Base-by-base conservation (phyloP, 1,284 basidiomycete genomes). In the Xerocomus tenax region DNA sequence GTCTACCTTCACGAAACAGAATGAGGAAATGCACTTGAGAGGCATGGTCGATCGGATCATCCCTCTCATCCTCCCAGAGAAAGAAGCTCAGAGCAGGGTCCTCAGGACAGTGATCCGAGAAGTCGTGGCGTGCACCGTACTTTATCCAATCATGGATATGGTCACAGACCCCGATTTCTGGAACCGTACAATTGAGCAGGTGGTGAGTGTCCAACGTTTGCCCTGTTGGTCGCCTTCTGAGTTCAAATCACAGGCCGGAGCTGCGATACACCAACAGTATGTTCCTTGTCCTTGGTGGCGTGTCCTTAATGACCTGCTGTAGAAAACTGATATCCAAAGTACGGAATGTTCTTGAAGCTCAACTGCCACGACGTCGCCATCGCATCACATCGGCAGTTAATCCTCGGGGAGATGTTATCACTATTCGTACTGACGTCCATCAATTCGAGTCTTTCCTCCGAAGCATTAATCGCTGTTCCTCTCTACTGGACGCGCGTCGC, bases 141-240 rank as follows among this genome's bases (percentile, higher is more conserved):
- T 97, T 28, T 81, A 87, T 60, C 91, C 94, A 3, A 67, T 95
- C 48, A 84, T 97, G 73, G 90, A 97, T 49, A 88, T 94, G 82
- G 63, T 98, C 40, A 78, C 87, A 44, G 94, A 98, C 64, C 89
- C 92, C 15, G 95, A 98, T 67, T 96, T 96, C 58, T 97, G 93
- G 91, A 98, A 98, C 69, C 76, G 82, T 48, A 79, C 83, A 42
- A 88, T 98, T 47, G 93, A 97, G 65, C 85, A 93, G 70, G 78
- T 90, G 68, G 89, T 89, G 67, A 66, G 84, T 74, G 30, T 23
- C 44, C 32, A 25, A 9, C 21, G 25, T 18, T 32, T 16, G 40
- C 10, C 12, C n/a, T 9, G 13, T 25, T 21, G 28, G 9, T 38
- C 21, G 18, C 18, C 23, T 30, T 43, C 51, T 57, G 8, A 57